These are phyloP conservation scores for Tolypocladium guangdongense DNA, from an alignment of 2,329 filamentous ascomycete species.

Conservation along the genomic window DNA sequence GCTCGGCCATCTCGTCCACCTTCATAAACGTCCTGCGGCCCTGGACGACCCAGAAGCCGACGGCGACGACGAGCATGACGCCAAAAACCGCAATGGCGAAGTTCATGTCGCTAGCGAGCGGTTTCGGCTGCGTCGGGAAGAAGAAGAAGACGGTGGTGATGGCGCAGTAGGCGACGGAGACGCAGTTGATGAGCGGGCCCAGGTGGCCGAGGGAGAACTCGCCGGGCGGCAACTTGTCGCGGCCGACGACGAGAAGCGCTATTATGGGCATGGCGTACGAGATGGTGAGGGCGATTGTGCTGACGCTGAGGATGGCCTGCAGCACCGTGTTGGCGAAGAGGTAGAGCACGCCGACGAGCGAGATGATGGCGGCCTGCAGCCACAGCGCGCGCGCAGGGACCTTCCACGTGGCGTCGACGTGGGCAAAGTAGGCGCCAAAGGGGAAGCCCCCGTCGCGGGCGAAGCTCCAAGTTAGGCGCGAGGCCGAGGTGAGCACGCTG, in stretches of 20 bases:
- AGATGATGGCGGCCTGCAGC: constrained; percentile 33
- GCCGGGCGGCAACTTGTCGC: constrained; percentile 37
- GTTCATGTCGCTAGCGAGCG: constrained; percentile 40
- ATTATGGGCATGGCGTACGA: constrained; percentile 38
- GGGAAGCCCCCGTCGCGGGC: constrained; percentile 40
- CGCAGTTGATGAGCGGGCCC: constrained; percentile 33
- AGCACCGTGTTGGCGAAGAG: constrained; percentile 42
- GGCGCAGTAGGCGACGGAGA: constrained; percentile 38
- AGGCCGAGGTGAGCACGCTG: constrained; percentile 38
- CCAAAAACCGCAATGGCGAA: constrained; percentile 47
- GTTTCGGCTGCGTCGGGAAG: constrained; percentile 35
- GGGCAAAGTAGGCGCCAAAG: constrained; percentile 32
- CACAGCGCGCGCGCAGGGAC: constrained; percentile 41
- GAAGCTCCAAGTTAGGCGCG: constrained; percentile 42
- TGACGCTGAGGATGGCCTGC: constrained; percentile 41
- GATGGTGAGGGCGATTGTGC: constrained; percentile 44
- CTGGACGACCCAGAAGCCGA: constrained; percentile 39
- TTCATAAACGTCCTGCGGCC: constrained; percentile 24
- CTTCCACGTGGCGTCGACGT: constrained; percentile 34
- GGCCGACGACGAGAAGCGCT: constrained; percentile 35
- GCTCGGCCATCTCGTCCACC: constrained; percentile 6
- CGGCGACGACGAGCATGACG: constrained; percentile 38
- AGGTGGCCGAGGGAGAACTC: constrained; percentile 33
- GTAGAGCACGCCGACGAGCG: constrained; percentile 41
- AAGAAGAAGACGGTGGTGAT: constrained; percentile 46